Evolutionary conservation across 225 moss, liverwort and hornwort genomes (phyloP), one percentile per base, ranked within the genome.

Genomic region (Rhytidiadelphus loreus): DNA sequence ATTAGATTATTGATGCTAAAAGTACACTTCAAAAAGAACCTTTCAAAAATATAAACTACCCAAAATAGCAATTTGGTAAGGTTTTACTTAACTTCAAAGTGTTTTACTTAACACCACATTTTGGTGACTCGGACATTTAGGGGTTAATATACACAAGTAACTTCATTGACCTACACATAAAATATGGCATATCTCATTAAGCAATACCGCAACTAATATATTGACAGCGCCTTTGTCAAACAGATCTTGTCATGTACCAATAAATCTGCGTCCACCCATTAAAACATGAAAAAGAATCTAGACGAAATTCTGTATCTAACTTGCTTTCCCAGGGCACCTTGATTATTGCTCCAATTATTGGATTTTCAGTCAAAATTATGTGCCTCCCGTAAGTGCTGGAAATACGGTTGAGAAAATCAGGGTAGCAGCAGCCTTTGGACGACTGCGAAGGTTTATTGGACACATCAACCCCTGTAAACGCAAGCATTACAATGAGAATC

Each of bases 321-420:
- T 82, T 60, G 32, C 85, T 82, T 89, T 53, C 81, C 63, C 23
- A 56, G 33, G 80, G 55, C 58, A 84, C 69, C 80, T 48, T 43
- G 60, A 61, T 62, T 82, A 65, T 79, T 44, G 86, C 69, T 88
- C 41, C 75, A 82, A 89, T 59, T 71, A 90, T 76, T 87, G 77
- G 78, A 85, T 50, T 87, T 81, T 77, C 81, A 87, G 82, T 86
- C 82, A 87, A 89, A 89, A 89, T 81, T 82, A 86, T 83, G 89
- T 66, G 83, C 83, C 74, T 80, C 72, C 57, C 66, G 58, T 30
- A 83, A 80, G 74, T 80, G 86, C 88, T 74, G 71, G 86, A 66
- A 64, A 72, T 86, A 80, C 80, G 83, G 80, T 83, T 86, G 85
- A 56, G 65, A 86, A 76, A 77, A 44, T 73, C 77, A 88, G 57